Percentiles rank a stretch among this genome's conserved stretches.
Evolutionary conservation across 2,329 filamentous ascomycete species (phyloP).

Genomic region (Monilinia polystroma): DNA sequence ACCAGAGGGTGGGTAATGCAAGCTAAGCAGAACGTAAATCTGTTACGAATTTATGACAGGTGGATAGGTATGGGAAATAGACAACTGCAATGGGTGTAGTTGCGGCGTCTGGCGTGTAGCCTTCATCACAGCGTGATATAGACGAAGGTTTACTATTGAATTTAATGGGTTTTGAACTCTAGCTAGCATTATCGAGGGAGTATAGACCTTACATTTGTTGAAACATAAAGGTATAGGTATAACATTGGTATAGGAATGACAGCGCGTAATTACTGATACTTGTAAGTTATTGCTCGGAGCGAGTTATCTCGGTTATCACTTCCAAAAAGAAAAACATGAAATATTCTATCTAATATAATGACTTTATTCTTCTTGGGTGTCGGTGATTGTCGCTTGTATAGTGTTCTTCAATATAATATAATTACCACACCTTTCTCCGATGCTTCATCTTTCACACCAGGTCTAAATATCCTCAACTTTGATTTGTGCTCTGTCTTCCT

Average conservation of each 20-base stretch:
- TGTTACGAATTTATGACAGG: constrained; percentile 34
- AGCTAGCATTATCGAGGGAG: constrained; percentile 13
- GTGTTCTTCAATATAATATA: not conserved
- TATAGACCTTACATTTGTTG: constrained; percentile 13
- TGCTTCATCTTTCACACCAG: not conserved
- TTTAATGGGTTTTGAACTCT: constrained; percentile 3
- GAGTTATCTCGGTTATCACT: not conserved
- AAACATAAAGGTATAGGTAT: constrained; percentile 18
- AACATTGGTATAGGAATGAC: not conserved
- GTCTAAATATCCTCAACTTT: not conserved
- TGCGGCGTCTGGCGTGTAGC: constrained; percentile 14
- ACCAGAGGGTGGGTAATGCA: constrained; percentile 29
- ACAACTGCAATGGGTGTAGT: constrained; percentile 20
- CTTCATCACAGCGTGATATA: constrained; percentile 1
- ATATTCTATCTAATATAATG: not conserved
- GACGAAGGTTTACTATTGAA: constrained; percentile 15
- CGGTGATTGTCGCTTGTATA: not conserved
- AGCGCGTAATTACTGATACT: constrained; percentile 7
- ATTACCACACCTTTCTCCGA: not conserved
- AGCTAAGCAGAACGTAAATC: constrained; percentile 21
- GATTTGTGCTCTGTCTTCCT: not conserved
- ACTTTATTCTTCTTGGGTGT: not conserved
- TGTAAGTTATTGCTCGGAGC: constrained; percentile 8
- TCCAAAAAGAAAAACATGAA: not conserved
- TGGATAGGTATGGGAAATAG: constrained; percentile 16